Percentiles rank a stretch among this genome's conserved stretches.
Conservation (phyloP, 441 rosid species). For the Kokia cookei region DNA sequence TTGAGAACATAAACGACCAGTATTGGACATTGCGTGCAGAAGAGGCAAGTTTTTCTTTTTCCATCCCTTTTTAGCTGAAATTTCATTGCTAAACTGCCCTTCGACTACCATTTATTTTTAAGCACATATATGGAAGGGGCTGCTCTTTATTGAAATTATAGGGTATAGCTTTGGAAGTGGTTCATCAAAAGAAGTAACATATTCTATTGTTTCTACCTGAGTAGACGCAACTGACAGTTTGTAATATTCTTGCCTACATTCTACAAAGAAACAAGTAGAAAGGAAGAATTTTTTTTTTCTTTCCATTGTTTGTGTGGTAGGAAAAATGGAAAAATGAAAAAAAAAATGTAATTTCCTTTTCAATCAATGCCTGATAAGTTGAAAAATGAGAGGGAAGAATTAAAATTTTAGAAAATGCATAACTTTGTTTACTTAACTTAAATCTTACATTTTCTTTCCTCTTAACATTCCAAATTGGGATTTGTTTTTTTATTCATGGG, state of each 20-base stretch:
- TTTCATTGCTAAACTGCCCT: not conserved
- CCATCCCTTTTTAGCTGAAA: not conserved
- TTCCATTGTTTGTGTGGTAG: too few relatives aligned
- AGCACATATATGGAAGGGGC: not conserved
- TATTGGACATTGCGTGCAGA: slow-evolving; percentile 48
- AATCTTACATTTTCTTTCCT: too few relatives aligned
- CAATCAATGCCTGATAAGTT: too few relatives aligned
- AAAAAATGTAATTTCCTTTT: too few relatives aligned
- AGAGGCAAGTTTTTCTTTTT: slow-evolving; percentile 25
- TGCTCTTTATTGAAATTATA: not conserved
- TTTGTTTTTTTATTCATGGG: too few relatives aligned
- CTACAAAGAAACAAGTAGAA: not conserved
- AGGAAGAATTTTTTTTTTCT: too few relatives aligned
- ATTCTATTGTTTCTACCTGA: not conserved
- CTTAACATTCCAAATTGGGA: too few relatives aligned
- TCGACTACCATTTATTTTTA: not conserved
- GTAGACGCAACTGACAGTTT: not conserved
- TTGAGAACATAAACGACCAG: slow-evolving; percentile 42
- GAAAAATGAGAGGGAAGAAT: too few relatives aligned
- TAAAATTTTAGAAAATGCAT: too few relatives aligned
- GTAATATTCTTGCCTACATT: not conserved
- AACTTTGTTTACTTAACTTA: too few relatives aligned
- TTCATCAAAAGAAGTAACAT: not conserved
- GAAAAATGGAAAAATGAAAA: too few relatives aligned
- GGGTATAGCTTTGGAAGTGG: not conserved